A percentile compares a stretch with the other conserved stretches of the same genome.
These are phyloP conservation scores for Elongisporangium prolatum DNA, from an alignment of 352 stramenopile genomes.

Conservation along the genomic window DNA sequence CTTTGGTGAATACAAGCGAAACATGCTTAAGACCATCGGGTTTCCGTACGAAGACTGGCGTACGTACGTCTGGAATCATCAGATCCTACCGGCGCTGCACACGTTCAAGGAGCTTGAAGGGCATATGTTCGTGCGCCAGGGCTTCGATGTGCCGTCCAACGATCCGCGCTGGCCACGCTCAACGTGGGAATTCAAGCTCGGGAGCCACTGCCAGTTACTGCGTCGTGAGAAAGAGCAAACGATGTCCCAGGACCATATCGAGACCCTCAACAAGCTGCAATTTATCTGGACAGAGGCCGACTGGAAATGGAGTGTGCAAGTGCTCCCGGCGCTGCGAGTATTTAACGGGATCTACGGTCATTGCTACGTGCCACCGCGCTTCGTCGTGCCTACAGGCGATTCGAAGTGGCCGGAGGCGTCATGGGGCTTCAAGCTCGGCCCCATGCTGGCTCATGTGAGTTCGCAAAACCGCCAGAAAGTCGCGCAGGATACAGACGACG, in stretches of 20 bases:
- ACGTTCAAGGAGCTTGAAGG: conserved; percentile 83
- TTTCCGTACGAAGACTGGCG: conserved; percentile 69
- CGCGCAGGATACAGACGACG: conserved; percentile 9
- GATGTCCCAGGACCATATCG: conserved; percentile 22
- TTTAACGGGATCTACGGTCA: conserved; percentile 35
- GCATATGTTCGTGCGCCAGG: conserved; percentile 90
- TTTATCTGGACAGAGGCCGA: conserved; percentile 72
- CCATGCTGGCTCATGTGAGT: conserved; percentile 13
- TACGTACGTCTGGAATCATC: conserved; percentile 65
- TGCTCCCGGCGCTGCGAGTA: conserved; percentile 31
- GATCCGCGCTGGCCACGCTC: conserved; percentile 76
- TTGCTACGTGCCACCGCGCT: conserved; percentile 29
- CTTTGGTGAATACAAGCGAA: conserved; percentile 50
- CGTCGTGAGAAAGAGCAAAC: conserved; percentile 51
- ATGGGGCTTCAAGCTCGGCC: conserved; percentile 17
- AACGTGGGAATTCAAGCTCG: conserved; percentile 87
- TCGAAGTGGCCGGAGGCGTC: conserved; percentile 14
- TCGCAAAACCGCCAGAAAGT: neutral
- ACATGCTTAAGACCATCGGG: conserved; percentile 49
- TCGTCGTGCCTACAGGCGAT: conserved; percentile 20
- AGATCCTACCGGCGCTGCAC: conserved; percentile 69
- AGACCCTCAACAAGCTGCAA: conserved; percentile 42
- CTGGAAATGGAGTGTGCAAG: conserved; percentile 60
- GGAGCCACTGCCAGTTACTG: conserved; percentile 88
- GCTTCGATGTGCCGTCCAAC: conserved; percentile 79